Percentiles rank a stretch among this genome's conserved stretches.
Conservation (phyloP, 441 rosid genomes). For the Breynia disticha region DNA sequence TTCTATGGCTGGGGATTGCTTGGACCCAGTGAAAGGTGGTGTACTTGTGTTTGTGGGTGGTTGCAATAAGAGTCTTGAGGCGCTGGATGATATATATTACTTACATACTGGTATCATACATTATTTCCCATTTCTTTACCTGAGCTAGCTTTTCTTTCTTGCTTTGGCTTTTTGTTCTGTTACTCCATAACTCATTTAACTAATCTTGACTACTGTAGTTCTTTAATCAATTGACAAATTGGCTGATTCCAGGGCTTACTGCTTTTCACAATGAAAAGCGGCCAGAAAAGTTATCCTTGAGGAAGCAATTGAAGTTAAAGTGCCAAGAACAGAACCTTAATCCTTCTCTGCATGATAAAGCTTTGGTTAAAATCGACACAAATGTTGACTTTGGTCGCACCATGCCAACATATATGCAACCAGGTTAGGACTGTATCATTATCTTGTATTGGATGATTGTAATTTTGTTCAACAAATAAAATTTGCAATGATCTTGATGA, state of each 20-base stretch:
- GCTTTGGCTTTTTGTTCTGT: conserved; percentile 3
- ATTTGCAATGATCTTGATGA: not conserved
- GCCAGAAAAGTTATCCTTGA: conserved; percentile 65
- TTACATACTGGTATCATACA: conserved; percentile 62
- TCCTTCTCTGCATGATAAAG: conserved; percentile 38
- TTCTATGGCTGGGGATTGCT: conserved; percentile 79
- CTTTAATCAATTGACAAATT: conserved; percentile 11
- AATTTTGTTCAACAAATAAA: not conserved
- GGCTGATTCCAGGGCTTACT: conserved; percentile 44
- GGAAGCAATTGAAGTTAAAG: conserved; percentile 85
- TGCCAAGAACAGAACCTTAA: conserved; percentile 72
- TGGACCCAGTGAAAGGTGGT: conserved; percentile 74
- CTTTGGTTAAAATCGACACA: conserved; percentile 39
- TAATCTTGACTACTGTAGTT: not conserved
- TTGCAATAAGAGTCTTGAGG: conserved; percentile 88
- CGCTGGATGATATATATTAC: conserved; percentile 85
- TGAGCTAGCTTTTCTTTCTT: conserved; percentile 11
- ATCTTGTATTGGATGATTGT: too few relatives aligned
- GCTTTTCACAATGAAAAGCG: conserved; percentile 40
- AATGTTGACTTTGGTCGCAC: conserved; percentile 38
- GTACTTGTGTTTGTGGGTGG: conserved; percentile 82
- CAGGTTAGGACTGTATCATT: conserved; percentile 29
- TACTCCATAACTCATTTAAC: not conserved
- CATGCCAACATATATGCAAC: conserved; percentile 33
- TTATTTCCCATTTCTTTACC: conserved; percentile 10